Evolutionary conservation across 805 yeast genomes (phyloP), one percentile per base, ranked within the genome.

Genomic region (Lipomyces chichibuensis): DNA sequence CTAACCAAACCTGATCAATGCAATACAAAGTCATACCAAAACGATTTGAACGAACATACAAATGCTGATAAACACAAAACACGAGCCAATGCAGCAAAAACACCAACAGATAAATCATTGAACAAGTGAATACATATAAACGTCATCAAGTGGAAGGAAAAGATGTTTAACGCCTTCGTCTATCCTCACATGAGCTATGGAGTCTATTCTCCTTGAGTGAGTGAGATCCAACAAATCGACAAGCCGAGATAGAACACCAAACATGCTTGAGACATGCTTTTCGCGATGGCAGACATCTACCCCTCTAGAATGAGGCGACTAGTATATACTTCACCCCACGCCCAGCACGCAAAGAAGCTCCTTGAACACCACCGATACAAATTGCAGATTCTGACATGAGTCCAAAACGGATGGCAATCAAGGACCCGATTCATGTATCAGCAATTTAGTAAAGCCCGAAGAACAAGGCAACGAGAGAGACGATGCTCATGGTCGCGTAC

Each of bases 401-500:
- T 29, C 29, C 29, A 27, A 29, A 29, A 5, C 32, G 5, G 32
- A 29, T 29, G 39, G 17, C 39, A 37, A 37, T 3, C 39, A 17
- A 11, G 14, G 17, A 11, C 39, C 39, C 14, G 7, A 29, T 29
- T 29, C 32, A 29, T 3, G 17, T 43, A 43, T 43, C 49, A 43
- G 20, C 59, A 56, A 20, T 37, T 25, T 56, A 56, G 59, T 56
- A 14, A 13, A 58, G 55, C n/a, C 59, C 59, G 53, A 63, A 52
- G 27, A 58, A 13, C 29, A 63, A 17, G 23, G 53, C 66, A 25
- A 51, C 43, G 9, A 55, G 55, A 20, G 66, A 62, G 43, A 52
- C 56, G 20, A 59, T 37, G 23, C 52, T 32, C 37, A 33, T 35
- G 52, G 59, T 35, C 52, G 59, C 49, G 37, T 58, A 63, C 35